Evolutionary conservation across 176 grass and related monocot species (phyloP).

Genomic region (Stipa capillata): DNA sequence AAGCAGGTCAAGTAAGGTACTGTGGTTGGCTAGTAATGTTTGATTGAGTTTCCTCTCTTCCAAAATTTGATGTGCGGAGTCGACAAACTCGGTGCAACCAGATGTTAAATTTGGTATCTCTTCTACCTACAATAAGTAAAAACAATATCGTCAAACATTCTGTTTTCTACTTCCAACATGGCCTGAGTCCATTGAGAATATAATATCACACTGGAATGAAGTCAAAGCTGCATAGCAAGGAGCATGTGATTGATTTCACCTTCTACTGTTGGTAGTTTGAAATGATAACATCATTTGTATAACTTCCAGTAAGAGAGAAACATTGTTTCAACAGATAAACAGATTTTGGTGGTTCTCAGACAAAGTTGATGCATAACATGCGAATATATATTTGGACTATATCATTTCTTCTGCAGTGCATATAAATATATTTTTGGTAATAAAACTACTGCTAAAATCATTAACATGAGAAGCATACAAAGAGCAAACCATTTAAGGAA

Average conservation of each 20-base stretch:
- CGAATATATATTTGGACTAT: not conserved
- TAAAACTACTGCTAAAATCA: not conserved
- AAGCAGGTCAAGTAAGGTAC: constrained; percentile 84
- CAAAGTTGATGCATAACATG: not conserved
- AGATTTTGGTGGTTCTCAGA: not conserved
- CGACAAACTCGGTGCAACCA: constrained; percentile 96
- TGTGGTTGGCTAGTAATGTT: constrained; percentile 79
- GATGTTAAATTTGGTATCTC: constrained; percentile 98
- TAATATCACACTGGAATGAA: not conserved
- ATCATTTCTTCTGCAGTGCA: not conserved
- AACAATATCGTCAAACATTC: constrained; percentile 28
- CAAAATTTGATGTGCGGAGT: constrained; percentile 91
- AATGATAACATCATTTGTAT: not conserved
- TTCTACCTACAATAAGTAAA: constrained; percentile 60
- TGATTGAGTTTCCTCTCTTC: constrained; percentile 86
- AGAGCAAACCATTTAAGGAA: not conserved
- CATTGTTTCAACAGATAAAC: not conserved
- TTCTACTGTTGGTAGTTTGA: not conserved
- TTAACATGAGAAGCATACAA: not conserved
- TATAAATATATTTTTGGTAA: not conserved
- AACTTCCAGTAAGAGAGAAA: not conserved
- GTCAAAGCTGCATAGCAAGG: not conserved
- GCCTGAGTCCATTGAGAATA: not conserved
- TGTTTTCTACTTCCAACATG: not conserved
- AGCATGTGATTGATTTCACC: not conserved